Conservation (phyloP, 805 yeast genomes). For the Cyberlindnera veronae region DNA sequence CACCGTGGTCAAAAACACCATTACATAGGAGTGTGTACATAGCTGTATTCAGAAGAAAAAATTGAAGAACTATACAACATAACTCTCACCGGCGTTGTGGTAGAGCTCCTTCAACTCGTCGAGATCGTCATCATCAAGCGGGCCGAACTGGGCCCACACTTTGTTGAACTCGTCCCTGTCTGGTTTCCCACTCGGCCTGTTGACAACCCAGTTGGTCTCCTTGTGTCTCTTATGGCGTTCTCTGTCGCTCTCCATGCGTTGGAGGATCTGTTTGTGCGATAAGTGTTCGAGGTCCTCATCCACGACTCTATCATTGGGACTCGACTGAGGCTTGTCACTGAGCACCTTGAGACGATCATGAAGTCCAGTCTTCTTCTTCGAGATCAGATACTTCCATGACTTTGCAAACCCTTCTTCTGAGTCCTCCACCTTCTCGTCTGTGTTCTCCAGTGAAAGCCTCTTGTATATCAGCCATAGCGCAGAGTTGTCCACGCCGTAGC, state of each 20-base stretch:
- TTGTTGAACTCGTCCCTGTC: constrained; percentile 49
- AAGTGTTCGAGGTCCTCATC: constrained; percentile 58
- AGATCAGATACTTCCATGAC: constrained; percentile 23
- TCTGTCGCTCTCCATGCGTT: constrained; percentile 88
- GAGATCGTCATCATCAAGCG: constrained; percentile 44
- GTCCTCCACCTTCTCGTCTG: constrained; percentile 2
- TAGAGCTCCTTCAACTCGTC: constrained; percentile 53
- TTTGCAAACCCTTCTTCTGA: constrained; percentile 17
- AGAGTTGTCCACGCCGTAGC: constrained; percentile 12
- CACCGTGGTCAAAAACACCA: constrained; percentile 37
- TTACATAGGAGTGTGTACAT: no score
- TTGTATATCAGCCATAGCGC: constrained; percentile 3
- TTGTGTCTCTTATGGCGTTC: constrained; percentile 85
- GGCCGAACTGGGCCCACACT: constrained; percentile 35
- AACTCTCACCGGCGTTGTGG: constrained; percentile 50
- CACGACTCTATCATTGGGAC: neutral
- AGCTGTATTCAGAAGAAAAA: no score
- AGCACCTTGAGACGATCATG: constrained; percentile 12
- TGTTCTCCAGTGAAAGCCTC: constrained; percentile 3
- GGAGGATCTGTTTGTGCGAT: constrained; percentile 52
- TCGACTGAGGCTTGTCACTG: constrained; percentile 3
- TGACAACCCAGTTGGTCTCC: constrained; percentile 74
- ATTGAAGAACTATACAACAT: constrained; percentile 24
- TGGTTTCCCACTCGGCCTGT: constrained; percentile 38
- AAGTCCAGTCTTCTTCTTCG: constrained; percentile 17